Evolutionary conservation across 768 basidiomycete species (phyloP), one percentile per base, ranked within the genome.

Genomic region (Roridomyces roridus): DNA sequence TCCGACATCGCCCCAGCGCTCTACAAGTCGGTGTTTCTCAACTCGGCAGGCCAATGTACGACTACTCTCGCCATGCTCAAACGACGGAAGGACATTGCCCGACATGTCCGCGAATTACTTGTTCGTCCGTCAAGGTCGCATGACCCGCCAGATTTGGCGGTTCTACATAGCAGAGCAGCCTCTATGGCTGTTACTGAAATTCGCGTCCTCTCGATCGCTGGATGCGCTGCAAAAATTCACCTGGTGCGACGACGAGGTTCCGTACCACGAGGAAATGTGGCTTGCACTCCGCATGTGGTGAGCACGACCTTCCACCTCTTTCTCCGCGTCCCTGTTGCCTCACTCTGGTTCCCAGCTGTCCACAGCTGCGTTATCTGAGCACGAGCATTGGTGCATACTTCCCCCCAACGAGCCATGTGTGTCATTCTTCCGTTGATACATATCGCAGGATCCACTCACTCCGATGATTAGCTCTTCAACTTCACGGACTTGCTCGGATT

Each of bases 181-280:
- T 86, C 86, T n/a, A 68, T 73, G 17, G 79, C 85, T 4, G 77
- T 90, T 25, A 70, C 80, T 20, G 65, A 74, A 20, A 73, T n/a
- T 82, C 9, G 87, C 85, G 8, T 71, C 72, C 6, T 74, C 80
- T 36, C 72, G 64, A 63, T 68, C 72, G 43, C 70, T 92, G 39
- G 90, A 91, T 43, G 87, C 86, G 18, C 78, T 92, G 36, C 72
- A 77, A 25, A 83, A 76, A 12, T 92, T 92, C 64, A 72, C 82
- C 31, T 92, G 90, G 90, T 86, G 86, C 57, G 87, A 82, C 4
- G 87, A 88, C 12, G 87, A 89, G 67, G 74, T 85, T 29, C 82
- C 86, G 15, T 81, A 79, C 29, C 73, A 83, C 58, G 90, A 91
- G 56, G 85, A 87, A 59, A 88, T 92, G 86, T 92, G 90, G 90